Evolutionary conservation across 306 rosid species (phyloP).

Genomic region (Cicer chorassanicum): DNA sequence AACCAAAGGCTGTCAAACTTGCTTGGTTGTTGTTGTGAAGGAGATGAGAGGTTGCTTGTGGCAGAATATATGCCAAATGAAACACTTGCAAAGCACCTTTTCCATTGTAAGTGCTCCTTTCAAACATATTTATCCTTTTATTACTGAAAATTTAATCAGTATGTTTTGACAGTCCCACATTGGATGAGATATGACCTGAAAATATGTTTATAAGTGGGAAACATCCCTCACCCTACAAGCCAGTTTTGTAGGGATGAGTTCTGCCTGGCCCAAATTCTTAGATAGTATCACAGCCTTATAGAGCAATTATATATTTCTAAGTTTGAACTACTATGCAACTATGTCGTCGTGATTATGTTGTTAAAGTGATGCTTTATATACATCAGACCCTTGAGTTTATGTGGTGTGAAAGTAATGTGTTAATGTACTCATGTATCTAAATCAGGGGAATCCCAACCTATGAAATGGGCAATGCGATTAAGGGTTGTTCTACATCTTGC

Average conservation of each 20-base stretch:
- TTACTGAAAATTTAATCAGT: constrained; percentile 12
- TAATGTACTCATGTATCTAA: constrained; percentile 34
- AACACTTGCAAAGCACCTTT: constrained; percentile 84
- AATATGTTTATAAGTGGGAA: too few species aligned
- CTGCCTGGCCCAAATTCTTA: too few species aligned
- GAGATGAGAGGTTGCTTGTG: constrained; percentile 82
- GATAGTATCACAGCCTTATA: too few species aligned
- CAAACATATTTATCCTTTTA: constrained; percentile 5
- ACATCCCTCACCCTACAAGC: too few species aligned
- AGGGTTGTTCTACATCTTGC: constrained; percentile 89
- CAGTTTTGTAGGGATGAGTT: too few species aligned
- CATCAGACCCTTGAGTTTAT: background rate
- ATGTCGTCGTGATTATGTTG: constrained; percentile 12
- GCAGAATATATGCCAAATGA: constrained; percentile 83
- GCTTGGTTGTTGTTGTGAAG: constrained; percentile 79
- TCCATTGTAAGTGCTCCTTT: constrained; percentile 64
- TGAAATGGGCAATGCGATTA: constrained; percentile 82
- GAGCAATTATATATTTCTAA: background rate
- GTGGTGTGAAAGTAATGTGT: constrained; percentile 38
- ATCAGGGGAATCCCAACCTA: constrained; percentile 79
- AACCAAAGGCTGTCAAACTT: constrained; percentile 73
- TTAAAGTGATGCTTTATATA: constrained; percentile 31
- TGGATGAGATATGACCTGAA: too few species aligned
- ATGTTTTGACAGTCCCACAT: background rate
- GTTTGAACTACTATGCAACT: constrained; percentile 4